phyloP scores from a whole-genome alignment of 176 grass and related monocot genomes.

The Olyra latifolia region DNA sequence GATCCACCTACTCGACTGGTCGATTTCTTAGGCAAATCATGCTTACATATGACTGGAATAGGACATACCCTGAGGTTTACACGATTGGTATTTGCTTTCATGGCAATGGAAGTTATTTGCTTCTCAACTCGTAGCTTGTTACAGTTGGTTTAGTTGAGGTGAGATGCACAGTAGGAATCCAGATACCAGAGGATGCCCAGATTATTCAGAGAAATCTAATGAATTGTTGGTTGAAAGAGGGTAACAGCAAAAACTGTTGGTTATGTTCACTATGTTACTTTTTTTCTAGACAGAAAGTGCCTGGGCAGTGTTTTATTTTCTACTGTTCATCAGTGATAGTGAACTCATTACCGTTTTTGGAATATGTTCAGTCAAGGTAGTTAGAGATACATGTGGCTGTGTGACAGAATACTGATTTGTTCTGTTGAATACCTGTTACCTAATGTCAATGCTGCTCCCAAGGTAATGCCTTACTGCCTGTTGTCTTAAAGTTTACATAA shows the following conservation, averaged over 20 bases:
- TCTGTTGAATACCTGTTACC: slow-evolving; percentile 27
- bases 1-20: not conserved
- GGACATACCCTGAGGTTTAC: not conserved
- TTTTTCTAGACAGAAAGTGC: not conserved
- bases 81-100: not conserved
- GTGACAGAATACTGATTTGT: slow-evolving; percentile 9
- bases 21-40: not conserved
- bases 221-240: not conserved
- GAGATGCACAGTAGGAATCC: not conserved
- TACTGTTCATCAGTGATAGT: slow-evolving; percentile 15
- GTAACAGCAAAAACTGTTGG: not conserved
- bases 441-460: not conserved
- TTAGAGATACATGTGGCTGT: slow-evolving; percentile 20
- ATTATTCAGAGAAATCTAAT: slow-evolving; percentile 10
- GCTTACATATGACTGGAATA: not conserved
- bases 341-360: slow-evolving; percentile 18
- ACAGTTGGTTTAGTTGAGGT: slow-evolving; percentile 26
- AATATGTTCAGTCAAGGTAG: slow-evolving; percentile 30
- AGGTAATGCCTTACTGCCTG: slow-evolving; percentile 36
- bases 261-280: not conserved
- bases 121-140: not conserved
- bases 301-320: slow-evolving; percentile 7
- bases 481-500: slow-evolving; percentile 8
- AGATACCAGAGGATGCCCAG: not conserved
- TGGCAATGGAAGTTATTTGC: slow-evolving; percentile 13